These are phyloP conservation scores for Alternaria arbusti DNA, from an alignment of 2,329 filamentous ascomycete species.

Conservation along the genomic window DNA sequence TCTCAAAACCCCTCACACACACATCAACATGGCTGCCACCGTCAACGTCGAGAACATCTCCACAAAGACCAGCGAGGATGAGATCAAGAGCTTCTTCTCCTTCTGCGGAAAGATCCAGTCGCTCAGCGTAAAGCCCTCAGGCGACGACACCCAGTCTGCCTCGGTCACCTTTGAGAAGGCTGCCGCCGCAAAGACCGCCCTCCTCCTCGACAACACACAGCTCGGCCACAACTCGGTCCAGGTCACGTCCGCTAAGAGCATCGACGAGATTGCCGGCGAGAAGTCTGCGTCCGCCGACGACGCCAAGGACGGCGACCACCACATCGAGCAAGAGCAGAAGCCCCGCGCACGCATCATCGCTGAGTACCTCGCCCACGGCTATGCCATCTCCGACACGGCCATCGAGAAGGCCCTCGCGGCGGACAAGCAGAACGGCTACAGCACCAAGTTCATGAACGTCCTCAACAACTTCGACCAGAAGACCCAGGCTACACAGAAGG, in stretches of 20 bases:
- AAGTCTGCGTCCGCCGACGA: slow-evolving; percentile 63
- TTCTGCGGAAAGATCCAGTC: slow-evolving; percentile 92
- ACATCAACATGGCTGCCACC: slow-evolving; percentile 62
- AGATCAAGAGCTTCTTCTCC: slow-evolving; percentile 96
- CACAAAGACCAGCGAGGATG: slow-evolving; percentile 80
- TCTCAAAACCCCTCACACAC: not conserved
- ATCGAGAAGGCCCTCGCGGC: slow-evolving; percentile 85
- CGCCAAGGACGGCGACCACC: slow-evolving; percentile 62
- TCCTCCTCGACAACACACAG: slow-evolving; percentile 96
- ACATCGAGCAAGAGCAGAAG: slow-evolving; percentile 95
- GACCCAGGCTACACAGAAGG: slow-evolving; percentile 86
- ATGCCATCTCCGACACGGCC: slow-evolving; percentile 77
- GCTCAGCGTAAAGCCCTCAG: slow-evolving; percentile 73
- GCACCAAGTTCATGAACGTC: slow-evolving; percentile 76
- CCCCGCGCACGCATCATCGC: slow-evolving; percentile 90
- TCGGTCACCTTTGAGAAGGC: slow-evolving; percentile 97
- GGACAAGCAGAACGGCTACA: slow-evolving; percentile 88
- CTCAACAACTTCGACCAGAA: slow-evolving; percentile 81
- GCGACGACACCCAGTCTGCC: slow-evolving; percentile 76
- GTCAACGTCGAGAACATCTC: slow-evolving; percentile 93
- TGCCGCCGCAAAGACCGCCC: slow-evolving; percentile 93
- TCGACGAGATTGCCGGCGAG: slow-evolving; percentile 67
- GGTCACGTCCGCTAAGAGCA: slow-evolving; percentile 74
- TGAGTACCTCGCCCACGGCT: slow-evolving; percentile 96
- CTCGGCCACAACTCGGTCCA: slow-evolving; percentile 78